A percentile compares a stretch with the other conserved stretches of the same genome.
These are phyloP conservation scores for Geoglossum cookeanum DNA, from an alignment of 2,329 filamentous ascomycete species.

Conservation along the genomic window DNA sequence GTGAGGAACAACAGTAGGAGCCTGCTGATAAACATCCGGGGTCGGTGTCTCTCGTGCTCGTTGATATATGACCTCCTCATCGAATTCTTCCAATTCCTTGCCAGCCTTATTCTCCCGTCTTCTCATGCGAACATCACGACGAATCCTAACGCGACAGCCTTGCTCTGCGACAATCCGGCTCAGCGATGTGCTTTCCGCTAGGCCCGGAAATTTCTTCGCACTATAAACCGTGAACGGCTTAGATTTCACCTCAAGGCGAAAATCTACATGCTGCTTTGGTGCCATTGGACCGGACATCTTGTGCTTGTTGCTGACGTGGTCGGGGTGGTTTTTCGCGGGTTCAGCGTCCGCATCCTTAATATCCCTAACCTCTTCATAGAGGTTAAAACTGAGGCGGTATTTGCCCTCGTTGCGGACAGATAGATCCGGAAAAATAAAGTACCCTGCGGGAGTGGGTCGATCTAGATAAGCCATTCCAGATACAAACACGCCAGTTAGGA, in stretches of 20 bases:
- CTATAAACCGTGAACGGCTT: conserved; percentile 75
- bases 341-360: conserved; percentile 53
- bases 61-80: conserved; percentile 34
- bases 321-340: conserved; percentile 18
- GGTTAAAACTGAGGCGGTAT: conserved; percentile 76
- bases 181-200: conserved; percentile 72
- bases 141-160: conserved; percentile 87
- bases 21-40: conserved; percentile 28
- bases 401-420: conserved; percentile 90
- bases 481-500: conserved; percentile 83
- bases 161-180: conserved; percentile 90
- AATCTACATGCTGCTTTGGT: conserved; percentile 47
- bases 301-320: conserved; percentile 16
- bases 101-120: conserved; percentile 54
- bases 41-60: conserved; percentile 30
- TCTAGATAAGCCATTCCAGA: conserved; percentile 94
- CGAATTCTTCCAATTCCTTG: conserved; percentile 38
- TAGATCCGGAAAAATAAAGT: conserved; percentile 94
- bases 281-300: conserved; percentile 16
- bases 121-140: conserved; percentile 84
- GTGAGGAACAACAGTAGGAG: conserved; percentile 17
- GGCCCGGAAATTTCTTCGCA: conserved; percentile 93
- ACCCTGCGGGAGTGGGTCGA: conserved; percentile 58
- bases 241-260: conserved; percentile 80
- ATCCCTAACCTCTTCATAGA: conserved; percentile 89